Conservation (phyloP, 352 stramenopile species). For the Albugo laibachii region DNA sequence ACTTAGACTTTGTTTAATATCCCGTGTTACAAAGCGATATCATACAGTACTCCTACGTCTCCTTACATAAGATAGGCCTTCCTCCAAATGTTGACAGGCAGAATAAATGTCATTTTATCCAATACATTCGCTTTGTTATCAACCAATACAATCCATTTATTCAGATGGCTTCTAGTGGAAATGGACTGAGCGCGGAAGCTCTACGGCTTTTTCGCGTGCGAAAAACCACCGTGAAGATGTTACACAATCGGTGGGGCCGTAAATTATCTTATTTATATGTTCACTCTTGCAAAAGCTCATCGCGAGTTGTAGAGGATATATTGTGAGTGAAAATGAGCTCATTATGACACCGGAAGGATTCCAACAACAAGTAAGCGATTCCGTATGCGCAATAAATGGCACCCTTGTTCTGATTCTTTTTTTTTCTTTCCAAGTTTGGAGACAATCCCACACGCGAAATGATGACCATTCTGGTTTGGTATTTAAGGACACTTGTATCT, state of each 20-base stretch:
- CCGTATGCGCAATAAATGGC: neutral
- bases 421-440: constrained; percentile 32
- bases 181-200: constrained; percentile 55
- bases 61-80: too few species aligned
- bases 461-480: constrained; percentile 87
- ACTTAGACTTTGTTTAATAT: too few species aligned
- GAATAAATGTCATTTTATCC: too few species aligned
- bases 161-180: constrained; percentile 17
- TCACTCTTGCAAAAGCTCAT: neutral
- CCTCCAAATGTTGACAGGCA: too few species aligned
- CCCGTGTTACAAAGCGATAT: too few species aligned
- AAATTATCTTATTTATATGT: neutral
- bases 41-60: too few species aligned
- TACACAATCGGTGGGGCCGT: constrained; percentile 66
- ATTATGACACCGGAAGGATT: constrained; percentile 91
- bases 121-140: too few species aligned
- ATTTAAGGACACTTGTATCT: neutral
- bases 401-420: constrained; percentile 1
- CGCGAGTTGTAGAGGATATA: constrained; percentile 83
- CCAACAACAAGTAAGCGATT: constrained; percentile 38
- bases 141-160: too few species aligned
- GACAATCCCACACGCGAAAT: constrained; percentile 88
- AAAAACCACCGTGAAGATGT: constrained; percentile 92
- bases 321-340: constrained; percentile 91
- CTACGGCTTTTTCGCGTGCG: constrained; percentile 86